Percentiles rank a stretch among this genome's conserved stretches.
Evolutionary conservation across 1,139 yeast species (phyloP).

Genomic region (Kodamaea anthophila): DNA sequence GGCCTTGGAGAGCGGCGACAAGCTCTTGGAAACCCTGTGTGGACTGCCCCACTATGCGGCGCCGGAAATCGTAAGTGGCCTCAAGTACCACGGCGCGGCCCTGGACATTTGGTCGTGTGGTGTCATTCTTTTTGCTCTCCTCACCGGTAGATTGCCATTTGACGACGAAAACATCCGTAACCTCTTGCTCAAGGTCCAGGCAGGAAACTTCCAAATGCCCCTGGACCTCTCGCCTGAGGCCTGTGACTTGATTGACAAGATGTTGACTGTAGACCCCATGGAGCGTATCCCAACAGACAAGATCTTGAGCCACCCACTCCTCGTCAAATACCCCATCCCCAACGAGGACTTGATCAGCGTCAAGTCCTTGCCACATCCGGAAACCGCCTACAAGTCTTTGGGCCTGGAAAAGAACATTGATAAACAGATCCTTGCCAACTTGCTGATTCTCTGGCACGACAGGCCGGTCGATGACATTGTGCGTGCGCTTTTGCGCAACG

Average conservation of each 20-base stretch:
- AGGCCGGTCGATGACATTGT: conserved; percentile 53
- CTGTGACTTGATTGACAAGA: conserved; percentile 59
- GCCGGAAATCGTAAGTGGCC: conserved; percentile 77
- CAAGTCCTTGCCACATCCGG: conserved; percentile 57
- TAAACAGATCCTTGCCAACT: conserved; percentile 57
- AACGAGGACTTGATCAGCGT: conserved; percentile 46
- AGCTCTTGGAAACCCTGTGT: conserved; percentile 69
- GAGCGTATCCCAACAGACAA: conserved; percentile 70
- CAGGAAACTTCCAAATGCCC: conserved; percentile 72
- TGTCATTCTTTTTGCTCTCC: conserved; percentile 66
- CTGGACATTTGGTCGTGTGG: conserved; percentile 89
- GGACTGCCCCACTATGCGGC: conserved; percentile 89
- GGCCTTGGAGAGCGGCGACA: conserved; percentile 68
- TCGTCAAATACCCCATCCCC: conserved; percentile 54
- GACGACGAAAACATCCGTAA: conserved; percentile 76
- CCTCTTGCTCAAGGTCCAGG: conserved; percentile 64
- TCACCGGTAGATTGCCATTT: conserved; percentile 76
- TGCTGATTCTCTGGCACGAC: conserved; percentile 72
- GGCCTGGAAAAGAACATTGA: conserved; percentile 50
- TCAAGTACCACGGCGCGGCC: conserved; percentile 74
- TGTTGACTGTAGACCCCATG: conserved; percentile 76
- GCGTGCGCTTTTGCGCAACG: conserved; percentile 46
- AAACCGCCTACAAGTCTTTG: conserved; percentile 48
- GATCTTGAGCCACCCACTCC: conserved; percentile 71
- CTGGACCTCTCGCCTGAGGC: conserved; percentile 59